Evolutionary conservation across 768 basidiomycete species (phyloP), one percentile per base, ranked within the genome.

Genomic region (Phanerodontia chrysosporium): DNA sequence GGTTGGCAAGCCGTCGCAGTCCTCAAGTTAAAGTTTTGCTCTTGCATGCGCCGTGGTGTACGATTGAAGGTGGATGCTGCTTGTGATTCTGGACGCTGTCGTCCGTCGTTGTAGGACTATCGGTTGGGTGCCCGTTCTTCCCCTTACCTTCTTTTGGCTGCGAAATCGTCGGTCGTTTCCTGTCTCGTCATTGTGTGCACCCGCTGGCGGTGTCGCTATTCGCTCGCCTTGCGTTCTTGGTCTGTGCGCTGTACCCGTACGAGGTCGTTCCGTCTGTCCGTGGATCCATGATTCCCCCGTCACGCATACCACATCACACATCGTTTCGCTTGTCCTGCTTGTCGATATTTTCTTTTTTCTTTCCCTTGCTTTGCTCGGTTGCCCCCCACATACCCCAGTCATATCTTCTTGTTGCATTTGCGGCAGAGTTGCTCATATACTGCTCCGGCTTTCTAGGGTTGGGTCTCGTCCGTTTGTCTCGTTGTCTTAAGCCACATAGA

Each of bases 1-100:
- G 16, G 58, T 62, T 58, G 58, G 56, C 52, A 65, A 66, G 64
- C 45, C 3, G 51, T 29, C 30, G 35, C 62, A 58, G 62, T 55
- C 57, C 30, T 59, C 63, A 57, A 63, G 59, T 28, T 65, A 55
- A 64, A 25, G 55, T 22, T 8, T 22, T 13, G 10, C n/a, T 48
- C n/a, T n/a, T n/a, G n/a, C n/a, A n/a, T n/a, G 27, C 49, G 51
- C 21, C 13, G 51, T 6, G 28, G 51, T 32, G 49, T 24, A 25
- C 27, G 16, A 6, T 24, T 22, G 10, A 28, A 29, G 6, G 24
- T 49, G 48, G 10, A 9, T 27, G 28, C 25, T 25, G 28, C 48
- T n/a, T 28, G 30, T 21, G 49, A 32, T 9, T 4, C 28, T 30
- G 29, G 27, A 30, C 29, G n/a, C 28, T 51, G 10, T 28, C 29